Percentiles rank a stretch among this genome's conserved stretches.
These are phyloP conservation scores for Hericium rajendrae DNA, from an alignment of 768 basidiomycete species.

Conservation along the genomic window DNA sequence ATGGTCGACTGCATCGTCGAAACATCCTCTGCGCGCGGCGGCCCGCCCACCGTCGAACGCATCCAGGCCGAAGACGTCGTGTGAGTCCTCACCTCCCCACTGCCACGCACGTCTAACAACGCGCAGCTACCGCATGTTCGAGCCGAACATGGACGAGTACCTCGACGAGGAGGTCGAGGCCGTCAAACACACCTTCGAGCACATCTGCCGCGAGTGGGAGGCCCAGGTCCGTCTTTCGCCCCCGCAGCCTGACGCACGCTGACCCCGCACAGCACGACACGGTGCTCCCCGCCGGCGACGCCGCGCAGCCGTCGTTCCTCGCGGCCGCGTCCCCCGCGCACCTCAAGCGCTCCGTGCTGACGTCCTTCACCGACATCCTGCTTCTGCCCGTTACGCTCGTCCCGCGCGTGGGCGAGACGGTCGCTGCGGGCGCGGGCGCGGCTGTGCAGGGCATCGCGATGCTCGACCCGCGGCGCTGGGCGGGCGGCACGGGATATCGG, in stretches of 20 bases:
- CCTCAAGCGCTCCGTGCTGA: constrained; percentile 86
- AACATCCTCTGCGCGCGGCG: constrained; percentile 33
- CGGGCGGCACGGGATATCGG: constrained; percentile 25
- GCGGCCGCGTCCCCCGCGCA: constrained; percentile 55
- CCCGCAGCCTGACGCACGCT: too few species aligned
- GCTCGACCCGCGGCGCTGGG: constrained; percentile 87
- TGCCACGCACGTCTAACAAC: background rate
- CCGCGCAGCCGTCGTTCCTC: constrained; percentile 10
- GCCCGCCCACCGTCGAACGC: constrained; percentile 22
- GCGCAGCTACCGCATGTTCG: constrained; percentile 85
- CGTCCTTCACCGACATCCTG: constrained; percentile 84
- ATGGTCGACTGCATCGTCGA: constrained; percentile 70
- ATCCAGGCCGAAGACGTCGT: constrained; percentile 70
- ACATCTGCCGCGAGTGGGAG: constrained; percentile 76
- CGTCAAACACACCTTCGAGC: constrained; percentile 64
- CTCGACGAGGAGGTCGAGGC: constrained; percentile 88
- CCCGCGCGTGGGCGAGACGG: constrained; percentile 57
- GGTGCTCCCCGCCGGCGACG: background rate
- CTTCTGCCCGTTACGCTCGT: constrained; percentile 94
- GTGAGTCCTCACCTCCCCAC: constrained; percentile 33
- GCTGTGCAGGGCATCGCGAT: constrained; percentile 81
- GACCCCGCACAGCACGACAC: background rate
- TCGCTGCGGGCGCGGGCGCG: constrained; percentile 63
- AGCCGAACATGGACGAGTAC: constrained; percentile 95
- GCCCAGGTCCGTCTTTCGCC: constrained; percentile 57